phyloP scores from a whole-genome alignment of 768 basidiomycete species.

The Leccinum rimulosum region DNA sequence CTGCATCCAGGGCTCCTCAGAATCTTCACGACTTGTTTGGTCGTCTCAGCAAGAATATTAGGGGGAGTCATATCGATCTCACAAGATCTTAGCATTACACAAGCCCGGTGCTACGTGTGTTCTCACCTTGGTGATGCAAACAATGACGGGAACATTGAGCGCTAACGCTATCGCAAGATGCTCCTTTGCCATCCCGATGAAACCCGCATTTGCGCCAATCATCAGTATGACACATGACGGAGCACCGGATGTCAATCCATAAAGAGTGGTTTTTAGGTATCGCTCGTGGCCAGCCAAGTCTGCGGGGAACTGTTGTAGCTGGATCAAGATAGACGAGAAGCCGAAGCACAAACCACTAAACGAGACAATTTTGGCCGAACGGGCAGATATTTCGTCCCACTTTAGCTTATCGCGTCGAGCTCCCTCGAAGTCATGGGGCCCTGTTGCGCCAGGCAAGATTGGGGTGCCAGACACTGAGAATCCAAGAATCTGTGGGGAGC shows the following conservation, averaged over 20 bases:
- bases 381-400: conserved; percentile 93
- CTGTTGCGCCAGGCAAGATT: conserved; percentile 66
- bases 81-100: conserved; percentile 1
- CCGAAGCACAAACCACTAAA: conserved; percentile 66
- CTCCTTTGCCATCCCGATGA: conserved; percentile 93
- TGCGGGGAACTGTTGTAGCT: conserved; percentile 25
- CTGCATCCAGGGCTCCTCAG: conserved; percentile 90
- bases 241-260: conserved; percentile 91
- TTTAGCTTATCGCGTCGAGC: conserved; percentile 82
- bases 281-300: conserved; percentile 96
- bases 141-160: conserved; percentile 87
- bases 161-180: conserved; percentile 95
- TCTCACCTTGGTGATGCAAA: conserved; percentile 89
- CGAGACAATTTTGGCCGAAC: conserved; percentile 88
- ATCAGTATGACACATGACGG: conserved; percentile 91
- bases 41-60: conserved; percentile 86
- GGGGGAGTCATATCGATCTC: conserved; percentile 96
- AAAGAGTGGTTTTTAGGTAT: conserved; percentile 90
- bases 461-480: conserved; percentile 76
- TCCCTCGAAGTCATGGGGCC: conserved; percentile 57
- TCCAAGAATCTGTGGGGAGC: conserved; percentile 68
- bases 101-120: not conserved
- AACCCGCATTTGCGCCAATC: conserved; percentile 91
- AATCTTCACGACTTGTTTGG: conserved; percentile 91
- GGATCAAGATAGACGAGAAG: not conserved